Conservation (phyloP, 306 rosid genomes). For the Geum urbanum region DNA sequence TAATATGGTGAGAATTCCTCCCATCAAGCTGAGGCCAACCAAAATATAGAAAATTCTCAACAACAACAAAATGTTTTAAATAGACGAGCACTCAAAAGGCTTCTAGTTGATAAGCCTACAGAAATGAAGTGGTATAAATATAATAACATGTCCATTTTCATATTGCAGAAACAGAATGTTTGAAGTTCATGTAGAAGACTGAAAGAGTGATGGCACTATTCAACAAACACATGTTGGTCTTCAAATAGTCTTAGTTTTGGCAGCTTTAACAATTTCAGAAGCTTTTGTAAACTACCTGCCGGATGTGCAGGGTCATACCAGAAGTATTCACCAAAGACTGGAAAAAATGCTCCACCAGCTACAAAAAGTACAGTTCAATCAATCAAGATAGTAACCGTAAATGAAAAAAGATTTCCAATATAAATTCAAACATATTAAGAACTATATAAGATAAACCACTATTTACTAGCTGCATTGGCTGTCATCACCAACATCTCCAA, state of each 20-base stretch:
- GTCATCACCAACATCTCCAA: too few relatives aligned
- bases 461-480: too few relatives aligned
- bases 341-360: constrained; percentile 98
- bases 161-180: background rate
- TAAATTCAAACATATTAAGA: background rate
- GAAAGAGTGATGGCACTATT: background rate
- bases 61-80: background rate
- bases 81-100: constrained; percentile 2
- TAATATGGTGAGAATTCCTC: constrained; percentile 87
- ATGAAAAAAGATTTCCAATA: background rate
- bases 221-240: background rate
- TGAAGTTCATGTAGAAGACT: background rate
- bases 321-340: constrained; percentile 94
- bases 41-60: constrained; percentile 19
- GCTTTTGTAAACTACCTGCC: constrained; percentile 56
- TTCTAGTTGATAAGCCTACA: background rate
- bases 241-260: background rate
- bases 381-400: background rate
- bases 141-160: background rate
- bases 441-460: background rate
- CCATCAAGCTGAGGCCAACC: constrained; percentile 66
- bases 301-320: constrained; percentile 95
- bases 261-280: constrained; percentile 4
- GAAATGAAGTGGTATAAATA: background rate
- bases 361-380: constrained; percentile 19